Evolutionary conservation across 305 asterid genomes (phyloP), one percentile per base, ranked within the genome.

Genomic region (Solanum chacoense): DNA sequence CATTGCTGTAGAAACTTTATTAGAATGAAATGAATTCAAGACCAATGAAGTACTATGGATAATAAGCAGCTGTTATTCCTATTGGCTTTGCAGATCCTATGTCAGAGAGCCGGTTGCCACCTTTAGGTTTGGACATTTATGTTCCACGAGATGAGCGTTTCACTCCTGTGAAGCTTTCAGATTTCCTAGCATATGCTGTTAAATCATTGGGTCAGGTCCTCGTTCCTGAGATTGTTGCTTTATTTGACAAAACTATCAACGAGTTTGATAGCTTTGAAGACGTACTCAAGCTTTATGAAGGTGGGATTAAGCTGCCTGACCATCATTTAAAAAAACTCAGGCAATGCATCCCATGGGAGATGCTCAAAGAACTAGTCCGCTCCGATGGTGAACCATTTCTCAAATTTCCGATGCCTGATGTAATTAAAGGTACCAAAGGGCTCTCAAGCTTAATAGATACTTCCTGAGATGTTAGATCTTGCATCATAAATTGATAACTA

Each of bases 131-230:
- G 81, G 88, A 93, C 89, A 90, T 89, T 14, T 96, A 96, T 65
- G 98, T 96, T 84, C 99, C 99, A 10, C 88, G 95, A 26, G 99
- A 96, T 69, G 99, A 96, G 74, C 90, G 87, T 88, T 96, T 96
- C 93, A 93, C 72, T 55, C 94, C 91, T 13, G 91, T 96, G 89
- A 96, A 96, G 42, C 93, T 95, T 73, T 93, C 99, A 3, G 99
- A 96, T 92, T 95, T 96, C 93, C 89, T 96, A 5, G 97, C 92
- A 8, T 96, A 95, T 45, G 94, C 96, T 26, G 87, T 92, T 1
- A 95, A 95, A 85, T 95, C 99, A 24, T 32, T 96, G 35, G 95
- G 94, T 1, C 98, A 95, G 87, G 96, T 95, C 20, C 35, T 95
- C 26, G 22, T 91, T 63, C 95, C 98, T 2, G 99, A 95, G 93